phyloP scores from a whole-genome alignment of 164 flowering plant genomes.

The Macadamia tetraphylla region DNA sequence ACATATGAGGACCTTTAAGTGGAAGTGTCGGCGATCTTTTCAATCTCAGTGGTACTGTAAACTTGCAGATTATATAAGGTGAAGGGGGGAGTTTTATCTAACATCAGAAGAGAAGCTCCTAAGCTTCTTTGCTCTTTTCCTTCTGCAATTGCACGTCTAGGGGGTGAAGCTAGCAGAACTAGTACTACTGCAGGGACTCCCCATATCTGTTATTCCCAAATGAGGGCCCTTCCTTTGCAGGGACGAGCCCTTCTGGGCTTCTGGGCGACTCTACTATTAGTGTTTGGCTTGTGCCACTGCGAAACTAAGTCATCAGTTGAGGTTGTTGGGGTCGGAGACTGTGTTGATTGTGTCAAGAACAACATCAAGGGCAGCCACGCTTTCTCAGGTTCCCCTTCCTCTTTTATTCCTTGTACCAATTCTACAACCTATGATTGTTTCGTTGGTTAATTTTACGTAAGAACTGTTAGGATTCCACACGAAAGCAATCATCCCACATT shows the following conservation, averaged over 20 bases:
- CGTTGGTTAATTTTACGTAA: too few species aligned
- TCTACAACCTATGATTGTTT: too few species aligned
- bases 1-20: conserved; percentile 38
- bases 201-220: conserved; percentile 13
- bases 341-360: conserved; percentile 54
- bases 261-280: conserved; percentile 28
- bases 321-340: conserved; percentile 69
- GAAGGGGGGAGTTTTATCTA: background rate
- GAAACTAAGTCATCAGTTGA: conserved; percentile 36
- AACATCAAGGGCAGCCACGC: conserved; percentile 51
- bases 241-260: conserved; percentile 32
- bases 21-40: conserved; percentile 20
- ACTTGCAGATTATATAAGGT: background rate
- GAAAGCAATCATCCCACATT: too few species aligned
- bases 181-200: background rate
- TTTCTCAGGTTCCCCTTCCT: conserved; percentile 43
- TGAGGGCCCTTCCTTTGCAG: conserved; percentile 25
- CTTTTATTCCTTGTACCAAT: background rate
- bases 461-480: too few species aligned
- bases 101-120: background rate
- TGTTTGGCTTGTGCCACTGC: conserved; percentile 28
- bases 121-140: background rate
- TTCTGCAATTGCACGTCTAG: background rate
- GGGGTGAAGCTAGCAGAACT: too few species aligned
- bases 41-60: background rate